A percentile compares a stretch with the other conserved stretches of the same genome.
These are phyloP conservation scores for Cercospora nicotianae DNA, from an alignment of 2,329 filamentous ascomycete species.

Conservation along the genomic window DNA sequence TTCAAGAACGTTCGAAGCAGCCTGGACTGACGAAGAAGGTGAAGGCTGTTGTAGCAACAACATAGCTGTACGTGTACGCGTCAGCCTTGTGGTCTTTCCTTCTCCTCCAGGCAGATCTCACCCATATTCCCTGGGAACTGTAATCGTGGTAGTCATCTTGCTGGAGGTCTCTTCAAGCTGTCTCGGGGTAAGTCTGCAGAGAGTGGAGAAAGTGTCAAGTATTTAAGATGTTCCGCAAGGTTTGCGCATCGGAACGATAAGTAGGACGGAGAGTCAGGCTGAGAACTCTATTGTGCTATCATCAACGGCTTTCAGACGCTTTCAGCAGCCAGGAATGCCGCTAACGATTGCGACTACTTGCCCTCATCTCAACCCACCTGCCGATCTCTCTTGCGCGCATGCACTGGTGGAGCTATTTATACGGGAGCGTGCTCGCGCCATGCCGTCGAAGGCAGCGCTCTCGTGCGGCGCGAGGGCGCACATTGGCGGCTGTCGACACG, in stretches of 20 bases:
- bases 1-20: not conserved
- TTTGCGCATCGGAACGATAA: not conserved
- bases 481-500: slow-evolving; percentile 4
- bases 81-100: slow-evolving; percentile 5
- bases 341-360: not conserved
- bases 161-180: not conserved
- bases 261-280: not conserved
- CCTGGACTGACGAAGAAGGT: slow-evolving; percentile 48
- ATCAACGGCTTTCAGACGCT: not conserved
- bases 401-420: slow-evolving; percentile 10
- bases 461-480: not conserved
- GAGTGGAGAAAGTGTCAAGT: not conserved
- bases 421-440: slow-evolving; percentile 6
- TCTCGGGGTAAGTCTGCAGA: not conserved
- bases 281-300: slow-evolving; percentile 3
- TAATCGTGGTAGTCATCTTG: slow-evolving; percentile 39
- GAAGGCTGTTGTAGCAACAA: slow-evolving; percentile 55
- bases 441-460: not conserved
- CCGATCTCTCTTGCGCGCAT: not conserved
- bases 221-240: not conserved
- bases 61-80: slow-evolving; percentile 47
- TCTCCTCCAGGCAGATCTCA: slow-evolving; percentile 32
- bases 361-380: not conserved
- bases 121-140: slow-evolving; percentile 52
- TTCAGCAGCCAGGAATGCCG: not conserved